Base-by-base conservation (phyloP, 805 yeast species). In the Schwanniomyces yamadae region DNA sequence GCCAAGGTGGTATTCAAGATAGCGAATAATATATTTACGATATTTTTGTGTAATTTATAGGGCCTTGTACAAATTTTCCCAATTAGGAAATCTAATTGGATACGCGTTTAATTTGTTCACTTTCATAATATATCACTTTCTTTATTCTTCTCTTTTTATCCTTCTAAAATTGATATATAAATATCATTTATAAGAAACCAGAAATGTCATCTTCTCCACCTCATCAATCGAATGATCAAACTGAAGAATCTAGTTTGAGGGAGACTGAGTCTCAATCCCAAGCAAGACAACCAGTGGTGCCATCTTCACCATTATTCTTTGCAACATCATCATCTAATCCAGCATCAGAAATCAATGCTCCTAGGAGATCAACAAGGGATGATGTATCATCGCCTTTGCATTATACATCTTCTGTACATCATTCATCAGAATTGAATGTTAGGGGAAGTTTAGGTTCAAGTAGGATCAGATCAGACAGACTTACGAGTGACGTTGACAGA, bases 221-320 rank as follows among this genome's bases (percentile, higher is more conserved):
- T 57, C 75, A 23, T 57, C 62, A 33, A 45, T 54, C 21, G 54
- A 55, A 43, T 23, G 61, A 59, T 34, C 49, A 55, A 21, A 54
- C 57, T 21, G 49, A 51, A 17, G 55, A 52, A 17, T 54, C 65
- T 3, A 39, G 45, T 25, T 33, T 48, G 33, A 50, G 55, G 28
- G 61, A 58, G 8, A 51, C 71, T 5, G 63, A 64, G 33, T 56
- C 64, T 2, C 62, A 58, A 36, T 46, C 61, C 19, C 76, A 54
- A 55, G 52, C 57, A 39, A 73, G 54, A 55, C 56, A 54, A 13
- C 62, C 60, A 11, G 54, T 53, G 0, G 77, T 73, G 24, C 79
- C 81, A 4, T 75, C 80, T 12, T 77, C 82, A 19, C 82, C 82
- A 15, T 65, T 77, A 42, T 75, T 75, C 39, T 67, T 75, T 52